Percentiles rank a stretch among this genome's conserved stretches.
phyloP scores from a whole-genome alignment of 2,329 filamentous ascomycete genomes.

The Grosmannia penicillata region DNA sequence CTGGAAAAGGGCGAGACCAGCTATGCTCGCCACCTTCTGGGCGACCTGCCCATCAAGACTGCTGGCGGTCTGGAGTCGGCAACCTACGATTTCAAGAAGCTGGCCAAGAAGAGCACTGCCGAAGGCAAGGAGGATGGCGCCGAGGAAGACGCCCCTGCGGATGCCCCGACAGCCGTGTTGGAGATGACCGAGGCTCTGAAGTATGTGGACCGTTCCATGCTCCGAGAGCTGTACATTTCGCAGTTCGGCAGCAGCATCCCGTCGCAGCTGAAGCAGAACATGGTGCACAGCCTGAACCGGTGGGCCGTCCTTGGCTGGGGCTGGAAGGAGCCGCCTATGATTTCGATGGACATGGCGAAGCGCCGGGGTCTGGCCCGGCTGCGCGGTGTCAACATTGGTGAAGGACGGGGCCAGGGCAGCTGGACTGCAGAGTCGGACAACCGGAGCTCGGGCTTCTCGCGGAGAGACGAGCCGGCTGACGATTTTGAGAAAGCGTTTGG shows the following conservation, averaged over 20 bases:
- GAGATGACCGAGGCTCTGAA: conserved; percentile 28
- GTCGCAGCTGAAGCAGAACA: conserved; percentile 18
- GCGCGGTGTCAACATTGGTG: conserved; percentile 3
- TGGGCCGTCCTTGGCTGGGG: conserved; percentile 37
- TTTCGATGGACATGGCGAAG: conserved; percentile 12
- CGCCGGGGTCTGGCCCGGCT: conserved; percentile 5
- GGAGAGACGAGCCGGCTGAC: no score
- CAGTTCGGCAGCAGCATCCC: conserved; percentile 32
- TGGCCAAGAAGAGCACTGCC: conserved; percentile 27
- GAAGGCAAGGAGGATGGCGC: conserved; percentile 27
- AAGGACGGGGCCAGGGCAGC: neutral
- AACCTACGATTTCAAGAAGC: conserved; percentile 33
- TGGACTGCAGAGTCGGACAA: neutral
- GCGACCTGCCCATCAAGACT: conserved; percentile 43
- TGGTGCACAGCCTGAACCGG: conserved; percentile 37
- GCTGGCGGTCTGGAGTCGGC: conserved; percentile 37
- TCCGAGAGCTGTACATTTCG: conserved; percentile 38
- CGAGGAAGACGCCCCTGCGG: no score
- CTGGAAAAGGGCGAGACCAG: conserved; percentile 38
- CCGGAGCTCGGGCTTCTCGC: no score
- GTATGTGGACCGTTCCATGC: conserved; percentile 22
- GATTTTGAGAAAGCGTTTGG: neutral
- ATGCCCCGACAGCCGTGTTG: no score
- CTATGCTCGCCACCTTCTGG: conserved; percentile 34
- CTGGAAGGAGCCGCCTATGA: conserved; percentile 29